A percentile compares a stretch with the other conserved stretches of the same genome.
Evolutionary conservation across 1,139 yeast species (phyloP).

Genomic region (Hansenula sp.): DNA sequence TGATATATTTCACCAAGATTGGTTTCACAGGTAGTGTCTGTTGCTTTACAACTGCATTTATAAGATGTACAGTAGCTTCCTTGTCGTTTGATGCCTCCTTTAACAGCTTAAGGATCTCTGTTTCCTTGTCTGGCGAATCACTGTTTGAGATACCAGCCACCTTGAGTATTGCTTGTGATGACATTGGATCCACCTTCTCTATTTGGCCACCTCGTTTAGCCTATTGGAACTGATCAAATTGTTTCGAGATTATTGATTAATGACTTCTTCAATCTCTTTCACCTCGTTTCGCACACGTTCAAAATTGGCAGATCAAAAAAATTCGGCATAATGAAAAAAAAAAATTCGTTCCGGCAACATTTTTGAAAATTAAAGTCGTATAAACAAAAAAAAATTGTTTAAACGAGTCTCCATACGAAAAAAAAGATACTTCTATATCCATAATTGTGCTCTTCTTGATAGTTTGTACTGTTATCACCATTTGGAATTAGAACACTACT

Average conservation of each 20-base stretch:
- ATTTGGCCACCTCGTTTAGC: too few relatives aligned
- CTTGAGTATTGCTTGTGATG: conserved; percentile 10
- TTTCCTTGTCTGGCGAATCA: conserved; percentile 8
- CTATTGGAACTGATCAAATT: too few relatives aligned
- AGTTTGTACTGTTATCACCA: too few relatives aligned
- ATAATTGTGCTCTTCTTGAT: neutral
- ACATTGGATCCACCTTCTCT: too few relatives aligned
- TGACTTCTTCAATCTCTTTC: too few relatives aligned
- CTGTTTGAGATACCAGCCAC: conserved; percentile 14
- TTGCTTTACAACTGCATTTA: conserved; percentile 15
- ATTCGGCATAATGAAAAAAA: too few relatives aligned
- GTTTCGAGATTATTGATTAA: too few relatives aligned
- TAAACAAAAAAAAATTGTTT: too few relatives aligned
- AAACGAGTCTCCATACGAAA: too few relatives aligned
- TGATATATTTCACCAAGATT: conserved; percentile 10
- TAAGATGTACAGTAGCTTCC: conserved; percentile 3
- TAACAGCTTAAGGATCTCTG: conserved; percentile 9
- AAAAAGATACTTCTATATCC: neutral
- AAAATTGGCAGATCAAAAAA: too few relatives aligned
- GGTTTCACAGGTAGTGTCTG: conserved; percentile 16
- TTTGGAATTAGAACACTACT: neutral
- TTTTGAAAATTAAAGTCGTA: neutral
- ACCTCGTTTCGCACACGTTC: too few relatives aligned
- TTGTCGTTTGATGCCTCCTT: neutral
- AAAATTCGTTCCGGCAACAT: too few relatives aligned